Conservation (phyloP, 768 basidiomycete species). For the Lactifluus subvellereus region DNA sequence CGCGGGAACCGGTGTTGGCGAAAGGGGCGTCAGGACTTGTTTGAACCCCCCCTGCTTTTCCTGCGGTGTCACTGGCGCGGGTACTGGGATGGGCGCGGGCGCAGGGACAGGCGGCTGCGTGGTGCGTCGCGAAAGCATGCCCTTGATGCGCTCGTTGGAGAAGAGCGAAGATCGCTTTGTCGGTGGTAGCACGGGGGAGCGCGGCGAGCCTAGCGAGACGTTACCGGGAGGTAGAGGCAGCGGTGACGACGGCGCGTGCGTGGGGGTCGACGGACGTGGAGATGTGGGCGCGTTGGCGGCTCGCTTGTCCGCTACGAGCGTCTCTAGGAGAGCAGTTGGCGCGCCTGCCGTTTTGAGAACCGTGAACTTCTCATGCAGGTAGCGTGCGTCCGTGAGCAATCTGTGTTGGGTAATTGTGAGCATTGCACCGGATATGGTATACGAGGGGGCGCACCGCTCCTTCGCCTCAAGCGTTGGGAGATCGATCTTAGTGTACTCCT, state of each 20-base stretch:
- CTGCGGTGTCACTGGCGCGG: not conserved
- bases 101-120: not conserved
- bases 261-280: conserved; percentile 6
- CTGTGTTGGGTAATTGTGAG: conserved; percentile 36
- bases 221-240: conserved; percentile 13
- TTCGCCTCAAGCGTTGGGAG: conserved; percentile 81
- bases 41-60: conserved; percentile 26
- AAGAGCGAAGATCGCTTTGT: conserved; percentile 19
- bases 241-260: not conserved
- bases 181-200: not conserved
- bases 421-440: not conserved
- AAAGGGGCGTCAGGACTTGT: conserved; percentile 27
- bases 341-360: conserved; percentile 60
- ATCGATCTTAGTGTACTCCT: conserved; percentile 80
- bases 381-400: conserved; percentile 72
- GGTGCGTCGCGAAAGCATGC: conserved; percentile 31
- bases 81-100: not conserved
- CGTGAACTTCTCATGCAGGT: conserved; percentile 69
- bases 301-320: conserved; percentile 73
- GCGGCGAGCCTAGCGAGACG: conserved; percentile 14
- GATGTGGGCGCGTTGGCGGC: not conserved
- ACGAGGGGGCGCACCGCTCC: conserved; percentile 52
- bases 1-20: conserved; percentile 3
- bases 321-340: conserved; percentile 76
- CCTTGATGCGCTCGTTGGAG: conserved; percentile 37